phyloP scores from a whole-genome alignment of 805 yeast genomes.

The Schizosaccharomyces lindneri region DNA sequence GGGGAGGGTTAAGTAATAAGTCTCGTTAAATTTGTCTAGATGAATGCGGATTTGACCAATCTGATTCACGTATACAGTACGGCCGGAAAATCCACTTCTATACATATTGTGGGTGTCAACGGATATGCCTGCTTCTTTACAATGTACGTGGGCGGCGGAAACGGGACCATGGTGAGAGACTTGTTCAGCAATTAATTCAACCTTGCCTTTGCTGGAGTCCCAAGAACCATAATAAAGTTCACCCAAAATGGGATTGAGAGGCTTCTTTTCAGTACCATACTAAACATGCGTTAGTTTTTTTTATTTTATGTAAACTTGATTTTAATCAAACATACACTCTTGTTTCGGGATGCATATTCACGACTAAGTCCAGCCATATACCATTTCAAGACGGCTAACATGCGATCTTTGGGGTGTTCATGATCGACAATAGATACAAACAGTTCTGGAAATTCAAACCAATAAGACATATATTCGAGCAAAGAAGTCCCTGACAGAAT shows the following conservation, averaged over 20 bases:
- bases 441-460: conserved; percentile 68
- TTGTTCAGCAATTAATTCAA: conserved; percentile 86
- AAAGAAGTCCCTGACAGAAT: conserved; percentile 74
- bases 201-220: conserved; percentile 22
- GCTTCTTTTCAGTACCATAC: neutral
- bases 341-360: conserved; percentile 82
- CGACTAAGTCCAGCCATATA: conserved; percentile 75
- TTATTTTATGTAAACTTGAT: no score
- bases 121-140: conserved; percentile 40
- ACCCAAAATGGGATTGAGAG: conserved; percentile 68
- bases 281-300: no score
- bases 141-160: conserved; percentile 65
- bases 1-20: conserved; percentile 67
- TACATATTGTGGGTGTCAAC: conserved; percentile 79
- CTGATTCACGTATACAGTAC: conserved; percentile 69
- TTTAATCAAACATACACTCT: conserved; percentile 77
- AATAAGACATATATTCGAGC: conserved; percentile 77
- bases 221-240: conserved; percentile 84
- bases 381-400: conserved; percentile 71
- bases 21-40: conserved; percentile 32
- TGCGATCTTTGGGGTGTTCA: conserved; percentile 28
- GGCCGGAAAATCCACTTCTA: conserved; percentile 48
- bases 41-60: conserved; percentile 63
- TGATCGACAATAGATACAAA: conserved; percentile 39
- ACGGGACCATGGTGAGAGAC: conserved; percentile 95